phyloP scores from a whole-genome alignment of 2,329 filamentous ascomycete genomes.

The Neopestalotiopsis clavispora region DNA sequence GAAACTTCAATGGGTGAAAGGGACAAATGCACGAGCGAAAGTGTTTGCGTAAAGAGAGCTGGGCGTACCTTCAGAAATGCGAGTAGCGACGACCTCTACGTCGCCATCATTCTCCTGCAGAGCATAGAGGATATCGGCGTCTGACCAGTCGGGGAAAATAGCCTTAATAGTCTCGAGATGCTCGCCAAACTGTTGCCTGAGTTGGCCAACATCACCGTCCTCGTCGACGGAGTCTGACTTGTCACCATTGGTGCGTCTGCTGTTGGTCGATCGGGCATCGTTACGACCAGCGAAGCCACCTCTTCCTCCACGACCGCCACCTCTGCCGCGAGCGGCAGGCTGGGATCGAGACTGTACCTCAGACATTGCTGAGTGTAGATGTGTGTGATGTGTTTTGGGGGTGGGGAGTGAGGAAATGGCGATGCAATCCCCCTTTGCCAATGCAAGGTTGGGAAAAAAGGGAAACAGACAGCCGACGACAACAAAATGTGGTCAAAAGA shows the following conservation, averaged over 20 bases:
- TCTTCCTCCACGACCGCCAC: conserved; percentile 84
- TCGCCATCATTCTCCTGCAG: conserved; percentile 87
- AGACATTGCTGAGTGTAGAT: conserved; percentile 74
- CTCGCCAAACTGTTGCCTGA: conserved; percentile 34
- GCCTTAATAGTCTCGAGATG: conserved; percentile 86
- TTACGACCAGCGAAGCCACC: conserved; percentile 74
- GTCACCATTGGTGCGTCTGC: conserved; percentile 71
- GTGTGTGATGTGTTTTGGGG: conserved; percentile 34
- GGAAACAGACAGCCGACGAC: conserved; percentile 19
- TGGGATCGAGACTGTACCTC: conserved; percentile 83
- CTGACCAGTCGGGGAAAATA: conserved; percentile 94
- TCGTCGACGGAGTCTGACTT: conserved; percentile 72
- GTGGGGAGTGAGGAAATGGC: conserved; percentile 31
- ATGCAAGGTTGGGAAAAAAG: conserved; percentile 10
- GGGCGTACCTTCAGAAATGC: conserved; percentile 74
- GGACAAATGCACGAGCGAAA: conserved; percentile 3
- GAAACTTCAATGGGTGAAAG: not conserved
- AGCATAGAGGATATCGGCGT: conserved; percentile 91
- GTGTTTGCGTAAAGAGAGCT: conserved; percentile 18
- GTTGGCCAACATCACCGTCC: conserved; percentile 62
- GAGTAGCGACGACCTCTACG: conserved; percentile 74
- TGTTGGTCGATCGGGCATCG: conserved; percentile 63
- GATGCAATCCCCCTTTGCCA: conserved; percentile 11
- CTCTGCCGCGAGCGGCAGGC: conserved; percentile 84
- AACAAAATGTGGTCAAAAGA: conserved; percentile 14